Base-by-base conservation (phyloP, 106 monocot genomes). In the Acorus gramineus region DNA sequence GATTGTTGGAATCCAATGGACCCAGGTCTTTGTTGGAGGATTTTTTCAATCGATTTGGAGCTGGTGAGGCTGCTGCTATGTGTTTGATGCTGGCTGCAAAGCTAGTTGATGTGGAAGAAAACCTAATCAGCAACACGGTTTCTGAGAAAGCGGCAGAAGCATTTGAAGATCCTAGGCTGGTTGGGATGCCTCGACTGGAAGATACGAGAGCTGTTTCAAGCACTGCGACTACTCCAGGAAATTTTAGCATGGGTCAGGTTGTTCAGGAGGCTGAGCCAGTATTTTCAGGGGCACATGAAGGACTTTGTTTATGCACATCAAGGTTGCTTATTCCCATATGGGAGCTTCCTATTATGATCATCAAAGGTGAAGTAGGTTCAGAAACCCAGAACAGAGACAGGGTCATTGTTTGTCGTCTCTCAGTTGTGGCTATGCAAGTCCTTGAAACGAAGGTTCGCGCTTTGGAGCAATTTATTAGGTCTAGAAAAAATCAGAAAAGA, bases 201-300 rank as follows among this genome's bases (percentile, higher is more conserved):
- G 80, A 78, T 62, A 75, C 4, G 62, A 65, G 59, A 75, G 73
- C 68, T 44, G 50, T 82, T 46, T 69, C 85, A 61, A 85, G 67
- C 75, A 60, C 82, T 8, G 76, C 85, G 74, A 66, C 82, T 68
- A 71, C 84, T 57, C 53, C 77, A 67, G 96, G 91, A 67, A 80
- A 85, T 46, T 98, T 98, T 69, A 92, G 91, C 68, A 98, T 98
- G 96, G 96, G 96, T 3, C 96, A 98, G 67, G 90, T 94, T 61
- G 87, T 98, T 70, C 96, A 91, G 50, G 96, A 98, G 72, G 82
- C 87, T 44, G 87, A 88, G 69, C 96, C 96, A 70, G 66, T 80
- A 48, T 98, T 98, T 71, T 98, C 96, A 70, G 88, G 85, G 70
- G 91, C 91, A 42, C 78, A 98, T 81, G 87, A 98, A 57, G 96